Conservation (phyloP, 768 basidiomycete species). For the Tremella yokohamensis region DNA sequence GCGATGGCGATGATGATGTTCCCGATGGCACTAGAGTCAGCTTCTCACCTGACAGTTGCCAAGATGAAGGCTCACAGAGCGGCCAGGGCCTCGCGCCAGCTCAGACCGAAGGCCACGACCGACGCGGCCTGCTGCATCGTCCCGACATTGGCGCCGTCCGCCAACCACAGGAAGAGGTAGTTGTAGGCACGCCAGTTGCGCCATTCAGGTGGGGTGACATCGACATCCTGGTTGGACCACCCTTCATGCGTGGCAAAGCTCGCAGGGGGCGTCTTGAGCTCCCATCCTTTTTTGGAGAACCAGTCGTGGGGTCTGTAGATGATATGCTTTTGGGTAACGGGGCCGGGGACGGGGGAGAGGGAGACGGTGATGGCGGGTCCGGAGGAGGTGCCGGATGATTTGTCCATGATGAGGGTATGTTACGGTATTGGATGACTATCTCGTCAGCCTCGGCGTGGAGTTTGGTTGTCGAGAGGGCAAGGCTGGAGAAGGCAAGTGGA, state of each 20-base stretch:
- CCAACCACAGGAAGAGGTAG: constrained; percentile 45
- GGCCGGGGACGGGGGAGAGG: background rate
- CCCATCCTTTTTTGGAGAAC: constrained; percentile 39
- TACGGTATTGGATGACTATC: too few species aligned
- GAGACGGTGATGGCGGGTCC: constrained; percentile 3
- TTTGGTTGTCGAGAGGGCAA: too few species aligned
- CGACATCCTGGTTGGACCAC: constrained; percentile 45
- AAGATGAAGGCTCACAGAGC: constrained; percentile 35
- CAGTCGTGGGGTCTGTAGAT: constrained; percentile 11
- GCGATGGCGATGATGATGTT: constrained; percentile 68
- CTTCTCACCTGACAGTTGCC: background rate
- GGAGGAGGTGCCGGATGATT: background rate
- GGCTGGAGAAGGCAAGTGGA: too few species aligned
- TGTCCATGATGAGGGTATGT: too few species aligned
- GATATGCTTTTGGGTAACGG: constrained; percentile 8
- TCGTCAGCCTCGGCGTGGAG: too few species aligned
- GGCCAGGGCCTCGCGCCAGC: constrained; percentile 39
- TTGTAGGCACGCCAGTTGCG: constrained; percentile 44
- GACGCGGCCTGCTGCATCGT: constrained; percentile 47
- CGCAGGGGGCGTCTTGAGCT: constrained; percentile 42
- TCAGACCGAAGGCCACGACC: constrained; percentile 41
- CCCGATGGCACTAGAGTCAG: constrained; percentile 65
- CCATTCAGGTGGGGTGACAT: constrained; percentile 41
- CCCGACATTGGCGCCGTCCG: constrained; percentile 46
- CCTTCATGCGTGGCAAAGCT: constrained; percentile 43